Evolutionary conservation across 352 stramenopile species (phyloP), one percentile per base, ranked within the genome.

Genomic region (Pythium plurisporium): DNA sequence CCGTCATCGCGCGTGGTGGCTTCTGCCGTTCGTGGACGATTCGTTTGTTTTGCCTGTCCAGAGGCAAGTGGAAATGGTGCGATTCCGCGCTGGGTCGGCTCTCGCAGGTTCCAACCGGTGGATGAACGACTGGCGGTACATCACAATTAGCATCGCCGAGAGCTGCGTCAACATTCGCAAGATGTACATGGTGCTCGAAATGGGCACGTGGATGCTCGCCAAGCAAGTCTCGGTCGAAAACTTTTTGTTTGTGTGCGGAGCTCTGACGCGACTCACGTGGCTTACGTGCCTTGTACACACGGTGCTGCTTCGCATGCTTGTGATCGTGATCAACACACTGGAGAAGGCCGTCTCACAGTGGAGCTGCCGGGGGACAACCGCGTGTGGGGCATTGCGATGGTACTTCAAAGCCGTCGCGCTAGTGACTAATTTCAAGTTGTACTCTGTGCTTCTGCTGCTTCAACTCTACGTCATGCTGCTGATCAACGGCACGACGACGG

Each of bases 381-480:
- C 8, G 22, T 48, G 11, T 41, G 27, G 4, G 22, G 12, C n/a
- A 4, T 31, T 17, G 17, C 22, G 17, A 59, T 71, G 62, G 62
- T 66, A 66, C 37, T n/a, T 72, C 17, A 59, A 72, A 38, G 50
- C 42, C 6, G 52, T 45, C 12, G 58, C 65, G 26, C 38, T 72
- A 36, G 49, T 72, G 29, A 19, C 55, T 5, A 74, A 50, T 37
- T 76, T 64, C 65, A 76, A 70, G 56, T 20, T 76, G 25, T 76
- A 74, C 54, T 63, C 47, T 11, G n/a, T 67, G 5, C 36, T 67
- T 31, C 19, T 74, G 1, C 62, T 56, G 11, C 1, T 64, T 15
- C 48, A 61, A 17, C 48, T 78, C 10, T 62, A 53, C 51, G 20
- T 27, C 7, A 31, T 71, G 22, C 60, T 73, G 15, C 45, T 50